Conservation (phyloP, 192 early-diverging fungal genomes). For the Funneliformis geosporum region DNA sequence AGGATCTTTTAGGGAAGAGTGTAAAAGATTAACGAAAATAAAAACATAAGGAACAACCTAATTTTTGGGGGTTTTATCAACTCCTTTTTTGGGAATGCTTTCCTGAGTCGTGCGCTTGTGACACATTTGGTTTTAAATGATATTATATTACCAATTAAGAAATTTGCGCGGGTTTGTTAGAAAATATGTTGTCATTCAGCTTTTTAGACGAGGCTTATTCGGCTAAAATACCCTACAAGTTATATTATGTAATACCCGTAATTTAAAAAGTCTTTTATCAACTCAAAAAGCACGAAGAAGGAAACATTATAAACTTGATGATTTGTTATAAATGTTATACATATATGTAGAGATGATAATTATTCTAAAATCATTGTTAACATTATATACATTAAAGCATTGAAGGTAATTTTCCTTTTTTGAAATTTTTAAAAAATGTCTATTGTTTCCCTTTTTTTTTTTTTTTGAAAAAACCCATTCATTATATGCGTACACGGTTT, state of each 20-base stretch:
- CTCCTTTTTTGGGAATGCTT: neutral
- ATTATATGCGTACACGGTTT: neutral
- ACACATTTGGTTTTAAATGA: neutral
- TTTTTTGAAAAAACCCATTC: neutral
- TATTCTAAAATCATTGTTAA: too few relatives aligned
- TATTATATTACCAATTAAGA: neutral
- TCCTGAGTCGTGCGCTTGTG: neutral
- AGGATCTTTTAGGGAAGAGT: neutral
- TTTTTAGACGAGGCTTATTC: neutral
- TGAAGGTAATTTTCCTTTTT: neutral
- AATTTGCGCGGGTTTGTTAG: neutral
- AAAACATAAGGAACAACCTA: neutral
- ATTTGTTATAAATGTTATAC: neutral
- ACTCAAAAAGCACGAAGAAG: neutral
- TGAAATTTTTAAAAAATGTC: too few relatives aligned
- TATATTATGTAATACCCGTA: neutral
- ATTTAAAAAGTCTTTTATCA: neutral
- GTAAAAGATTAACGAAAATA: neutral
- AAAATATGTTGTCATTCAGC: neutral
- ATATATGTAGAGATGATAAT: neutral
- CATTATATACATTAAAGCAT: too few relatives aligned
- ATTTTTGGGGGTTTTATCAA: neutral
- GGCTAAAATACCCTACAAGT: neutral
- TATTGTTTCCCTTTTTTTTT: neutral
- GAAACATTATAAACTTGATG: too few relatives aligned